Evolutionary conservation across 768 basidiomycete genomes (phyloP).

Genomic region (Kwoniella heveanensis): DNA sequence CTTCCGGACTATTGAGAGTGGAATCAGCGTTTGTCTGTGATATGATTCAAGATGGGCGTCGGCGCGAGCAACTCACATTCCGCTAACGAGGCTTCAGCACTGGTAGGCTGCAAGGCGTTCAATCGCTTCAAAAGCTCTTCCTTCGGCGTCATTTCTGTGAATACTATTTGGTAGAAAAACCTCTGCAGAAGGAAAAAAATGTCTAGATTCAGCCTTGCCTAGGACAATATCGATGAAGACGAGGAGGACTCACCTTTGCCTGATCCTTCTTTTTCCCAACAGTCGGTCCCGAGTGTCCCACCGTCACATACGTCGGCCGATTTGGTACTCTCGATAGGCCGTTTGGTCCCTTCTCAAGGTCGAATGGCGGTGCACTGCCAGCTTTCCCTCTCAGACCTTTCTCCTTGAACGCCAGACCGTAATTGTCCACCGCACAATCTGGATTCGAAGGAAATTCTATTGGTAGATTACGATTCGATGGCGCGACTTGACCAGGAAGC

Average conservation of each 20-base stretch:
- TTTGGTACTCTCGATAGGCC: conserved; percentile 32
- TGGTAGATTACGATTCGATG: conserved; percentile 33
- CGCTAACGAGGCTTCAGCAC: conserved; percentile 66
- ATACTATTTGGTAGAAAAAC: conserved; percentile 80
- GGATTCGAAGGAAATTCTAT: conserved; percentile 52
- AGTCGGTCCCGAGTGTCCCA: conserved; percentile 52
- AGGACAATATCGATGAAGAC: too few relatives aligned
- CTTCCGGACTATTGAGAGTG: conserved; percentile 7
- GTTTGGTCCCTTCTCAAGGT: conserved; percentile 34
- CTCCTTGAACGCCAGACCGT: conserved; percentile 40
- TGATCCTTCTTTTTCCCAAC: conserved; percentile 55
- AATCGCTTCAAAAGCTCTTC: conserved; percentile 70
- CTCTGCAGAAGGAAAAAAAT: too few relatives aligned
- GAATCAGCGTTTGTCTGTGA: conserved; percentile 15
- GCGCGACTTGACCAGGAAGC: conserved; percentile 18
- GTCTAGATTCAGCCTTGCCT: too few relatives aligned
- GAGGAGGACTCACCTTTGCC: conserved; percentile 47
- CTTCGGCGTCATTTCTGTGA: conserved; percentile 76
- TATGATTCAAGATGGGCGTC: too few relatives aligned
- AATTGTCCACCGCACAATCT: conserved; percentile 44
- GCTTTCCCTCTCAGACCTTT: conserved; percentile 53
- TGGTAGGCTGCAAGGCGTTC: conserved; percentile 68
- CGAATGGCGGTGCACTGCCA: conserved; percentile 52
- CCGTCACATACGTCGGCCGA: conserved; percentile 30
- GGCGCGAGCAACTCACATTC: conserved; percentile 62